phyloP scores from a whole-genome alignment of 352 stramenopile species.

The Phytophthora pisi region DNA sequence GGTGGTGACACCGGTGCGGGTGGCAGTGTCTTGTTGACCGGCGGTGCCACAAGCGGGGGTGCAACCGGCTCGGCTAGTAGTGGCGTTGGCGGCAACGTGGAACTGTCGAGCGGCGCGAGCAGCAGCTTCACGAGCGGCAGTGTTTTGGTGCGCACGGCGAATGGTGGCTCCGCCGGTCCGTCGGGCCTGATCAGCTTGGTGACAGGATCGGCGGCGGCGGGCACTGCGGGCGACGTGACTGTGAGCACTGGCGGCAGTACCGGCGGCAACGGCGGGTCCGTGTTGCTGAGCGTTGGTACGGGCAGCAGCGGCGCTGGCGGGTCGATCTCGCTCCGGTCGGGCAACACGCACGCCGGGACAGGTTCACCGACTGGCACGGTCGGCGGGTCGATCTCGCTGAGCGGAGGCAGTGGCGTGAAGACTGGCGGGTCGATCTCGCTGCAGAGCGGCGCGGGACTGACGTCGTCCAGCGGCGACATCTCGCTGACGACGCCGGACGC shows the following conservation, averaged over 20 bases:
- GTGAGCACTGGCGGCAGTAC: slow-evolving; percentile 14
- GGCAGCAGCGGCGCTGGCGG: slow-evolving; percentile 4
- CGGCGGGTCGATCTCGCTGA: slow-evolving; percentile 10
- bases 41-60: too few species aligned
- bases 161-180: neutral
- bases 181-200: slow-evolving; percentile 2
- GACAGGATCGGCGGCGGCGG: neutral
- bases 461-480: slow-evolving; percentile 12
- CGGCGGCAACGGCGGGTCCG: slow-evolving; percentile 18
- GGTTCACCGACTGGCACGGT: slow-evolving; percentile 1
- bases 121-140: neutral
- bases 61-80: too few species aligned
- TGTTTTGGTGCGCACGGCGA: neutral
- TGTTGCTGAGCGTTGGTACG: slow-evolving; percentile 7
- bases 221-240: slow-evolving; percentile 39
- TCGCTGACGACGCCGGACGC: slow-evolving; percentile 13
- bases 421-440: slow-evolving; percentile 13
- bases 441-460: slow-evolving; percentile 10
- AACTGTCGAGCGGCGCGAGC: slow-evolving; percentile 37
- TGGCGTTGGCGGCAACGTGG: slow-evolving; percentile 47
- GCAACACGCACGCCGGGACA: neutral
- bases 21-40: too few species aligned
- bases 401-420: slow-evolving; percentile 7
- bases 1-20: slow-evolving; percentile 7
- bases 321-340: slow-evolving; percentile 1